phyloP scores from a whole-genome alignment of 164 flowering plant species.

The Liriodendron chinense region DNA sequence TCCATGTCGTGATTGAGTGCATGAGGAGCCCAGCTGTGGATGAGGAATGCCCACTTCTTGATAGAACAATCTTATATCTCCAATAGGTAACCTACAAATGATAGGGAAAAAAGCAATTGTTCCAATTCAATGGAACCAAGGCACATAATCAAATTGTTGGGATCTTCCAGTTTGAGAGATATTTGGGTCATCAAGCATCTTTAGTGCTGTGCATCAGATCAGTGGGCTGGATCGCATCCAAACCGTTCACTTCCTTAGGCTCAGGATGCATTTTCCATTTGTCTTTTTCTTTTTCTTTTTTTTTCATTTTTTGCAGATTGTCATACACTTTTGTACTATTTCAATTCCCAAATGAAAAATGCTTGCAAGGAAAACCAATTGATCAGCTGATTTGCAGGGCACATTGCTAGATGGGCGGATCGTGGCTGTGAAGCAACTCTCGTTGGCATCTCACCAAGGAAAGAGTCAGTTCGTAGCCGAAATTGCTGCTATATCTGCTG shows the following conservation, averaged over 20 bases:
- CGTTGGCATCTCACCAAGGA: slow-evolving; percentile 64
- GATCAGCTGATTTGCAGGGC: slow-evolving; percentile 38
- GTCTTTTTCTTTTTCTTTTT: too few species aligned
- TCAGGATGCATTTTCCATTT: not conserved
- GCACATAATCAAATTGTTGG: too few species aligned
- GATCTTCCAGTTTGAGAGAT: too few species aligned
- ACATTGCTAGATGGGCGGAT: slow-evolving; percentile 53
- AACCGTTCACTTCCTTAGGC: not conserved
- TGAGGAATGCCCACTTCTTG: not conserved
- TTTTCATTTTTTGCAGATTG: not conserved
- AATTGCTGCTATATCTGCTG: slow-evolving; percentile 74
- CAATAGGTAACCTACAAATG: not conserved
- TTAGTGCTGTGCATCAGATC: too few species aligned
- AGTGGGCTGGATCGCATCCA: not conserved
- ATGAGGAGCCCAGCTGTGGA: not conserved
- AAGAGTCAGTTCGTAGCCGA: slow-evolving; percentile 68
- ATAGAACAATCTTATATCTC: not conserved
- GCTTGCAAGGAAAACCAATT: too few species aligned
- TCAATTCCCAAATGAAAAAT: too few species aligned
- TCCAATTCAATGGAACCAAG: too few species aligned
- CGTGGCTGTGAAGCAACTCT: slow-evolving; percentile 70
- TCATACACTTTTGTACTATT: not conserved
- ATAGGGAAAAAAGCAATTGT: too few species aligned
- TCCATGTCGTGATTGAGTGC: too few species aligned
- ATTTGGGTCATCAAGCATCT: too few species aligned